Evolutionary conservation across 164 flowering plant species (phyloP).

Genomic region (Dillenia turbinata): DNA sequence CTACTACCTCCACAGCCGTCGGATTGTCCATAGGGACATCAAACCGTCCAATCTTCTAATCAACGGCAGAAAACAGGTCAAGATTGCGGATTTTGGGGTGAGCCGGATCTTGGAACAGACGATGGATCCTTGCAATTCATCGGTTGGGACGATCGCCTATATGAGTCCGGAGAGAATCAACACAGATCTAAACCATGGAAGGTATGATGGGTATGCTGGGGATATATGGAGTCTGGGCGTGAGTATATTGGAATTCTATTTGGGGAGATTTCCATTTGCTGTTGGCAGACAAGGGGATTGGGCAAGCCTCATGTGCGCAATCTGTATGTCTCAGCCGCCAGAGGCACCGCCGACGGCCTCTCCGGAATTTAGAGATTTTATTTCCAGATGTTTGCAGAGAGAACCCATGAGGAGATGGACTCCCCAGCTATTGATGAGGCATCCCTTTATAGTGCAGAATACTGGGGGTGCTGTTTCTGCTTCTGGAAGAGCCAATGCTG

Average conservation of each 20-base stretch:
- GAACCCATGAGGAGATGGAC: constrained; percentile 65
- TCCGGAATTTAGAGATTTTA: constrained; percentile 55
- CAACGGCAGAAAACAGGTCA: constrained; percentile 46
- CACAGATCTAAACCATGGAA: constrained; percentile 76
- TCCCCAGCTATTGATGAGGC: constrained; percentile 46
- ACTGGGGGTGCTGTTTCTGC: not conserved
- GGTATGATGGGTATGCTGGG: constrained; percentile 77
- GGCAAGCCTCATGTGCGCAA: constrained; percentile 87
- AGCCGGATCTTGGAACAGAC: constrained; percentile 60
- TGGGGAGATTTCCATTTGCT: constrained; percentile 71
- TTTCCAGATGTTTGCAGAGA: constrained; percentile 67
- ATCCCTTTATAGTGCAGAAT: constrained; percentile 52
- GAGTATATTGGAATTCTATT: constrained; percentile 72
- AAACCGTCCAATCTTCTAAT: constrained; percentile 78
- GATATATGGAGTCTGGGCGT: constrained; percentile 95
- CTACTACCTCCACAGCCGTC: constrained; percentile 52
- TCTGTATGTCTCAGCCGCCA: constrained; percentile 80
- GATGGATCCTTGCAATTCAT: constrained; percentile 78
- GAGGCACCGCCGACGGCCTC: constrained; percentile 74
- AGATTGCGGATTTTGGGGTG: constrained; percentile 86
- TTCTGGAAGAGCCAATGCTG: not conserved
- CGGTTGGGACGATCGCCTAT: constrained; percentile 85
- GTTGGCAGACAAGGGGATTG: constrained; percentile 77
- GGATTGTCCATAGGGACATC: constrained; percentile 79
- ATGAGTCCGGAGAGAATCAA: constrained; percentile 91